Base-by-base conservation (phyloP, 306 rosid genomes). In the Vigna angularis region DNA sequence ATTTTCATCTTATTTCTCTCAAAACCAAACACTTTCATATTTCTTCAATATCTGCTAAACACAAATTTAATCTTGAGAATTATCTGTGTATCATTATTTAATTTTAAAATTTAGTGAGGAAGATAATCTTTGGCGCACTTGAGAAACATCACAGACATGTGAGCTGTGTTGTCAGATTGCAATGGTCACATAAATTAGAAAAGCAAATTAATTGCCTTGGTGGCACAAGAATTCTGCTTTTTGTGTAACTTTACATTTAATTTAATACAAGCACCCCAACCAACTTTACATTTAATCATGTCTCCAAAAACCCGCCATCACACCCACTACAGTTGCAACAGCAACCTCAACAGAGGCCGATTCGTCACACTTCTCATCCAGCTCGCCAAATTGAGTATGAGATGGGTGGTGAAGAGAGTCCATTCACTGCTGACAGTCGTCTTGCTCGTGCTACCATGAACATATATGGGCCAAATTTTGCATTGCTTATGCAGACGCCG, bases 381-480 rank as follows among this genome's bases (percentile, higher is more conserved):
- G 82, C 89, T 45, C 97, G 89, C 74, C 98, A 82, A 70, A 85
- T 87, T 51, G 98, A 95, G 78, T 57, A 92, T 45, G 99, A 96
- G 76, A 87, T 84, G 78, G 93, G 94, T 4, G 70, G 90, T 40
- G 99, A 91, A 85, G 98, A 96, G 90, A 91, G 83, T 97, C 99
- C 99, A 0, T 91, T 93, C 1, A 76, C 93, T 63, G 96, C 96
- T 36, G 20, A 20, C 20, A 20, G 20, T 20, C 20, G 20, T 20
- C 20, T 20, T 20, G 20, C 20, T 20, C 20, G 20, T 20, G 0
- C 20, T 20, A 20, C 20, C 20, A 20, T 20, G 20, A 20, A 20
- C 20, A 20, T 20, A 20, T 20, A 20, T 20, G 20, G 20, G 20
- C 20, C 20, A 18, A 18, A 20, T 20, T 20, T 20, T 20, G 20